Percentiles rank a stretch among this genome's conserved stretches.
Evolutionary conservation across 2,329 filamentous ascomycete species (phyloP).

Genomic region (Colletotrichum graminicola): DNA sequence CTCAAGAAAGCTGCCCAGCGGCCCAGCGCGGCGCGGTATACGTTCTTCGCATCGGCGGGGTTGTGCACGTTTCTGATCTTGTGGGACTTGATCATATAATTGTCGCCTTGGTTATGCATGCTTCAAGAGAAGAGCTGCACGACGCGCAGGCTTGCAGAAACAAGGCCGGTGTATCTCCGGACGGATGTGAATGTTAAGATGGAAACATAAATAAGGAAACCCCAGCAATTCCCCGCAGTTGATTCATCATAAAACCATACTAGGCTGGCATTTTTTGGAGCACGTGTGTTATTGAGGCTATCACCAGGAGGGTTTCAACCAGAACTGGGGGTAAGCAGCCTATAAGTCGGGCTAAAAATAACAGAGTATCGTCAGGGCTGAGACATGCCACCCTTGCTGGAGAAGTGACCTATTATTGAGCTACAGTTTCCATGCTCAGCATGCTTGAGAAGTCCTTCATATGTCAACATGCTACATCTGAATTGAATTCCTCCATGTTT

Average conservation of each 20-base stretch:
- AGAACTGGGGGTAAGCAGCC: background rate
- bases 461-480: background rate
- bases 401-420: background rate
- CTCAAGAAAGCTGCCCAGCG: conserved; percentile 84
- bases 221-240: background rate
- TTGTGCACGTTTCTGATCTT: conserved; percentile 80
- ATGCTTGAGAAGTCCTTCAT: background rate
- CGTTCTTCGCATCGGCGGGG: conserved; percentile 84
- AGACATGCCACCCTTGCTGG: background rate
- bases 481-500: too few relatives aligned
- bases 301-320: background rate
- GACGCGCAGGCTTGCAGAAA: background rate
- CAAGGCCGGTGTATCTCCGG: background rate
- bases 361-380: background rate
- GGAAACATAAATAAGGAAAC: background rate
- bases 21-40: conserved; percentile 79
- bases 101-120: background rate
- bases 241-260: background rate
- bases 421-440: background rate
- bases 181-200: background rate
- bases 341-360: background rate
- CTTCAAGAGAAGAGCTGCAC: background rate
- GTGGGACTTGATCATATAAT: conserved; percentile 78
- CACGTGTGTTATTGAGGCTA: background rate
- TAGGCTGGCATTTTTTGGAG: background rate